Evolutionary conservation across 495 filamentous ascomycete species (phyloP).

Genomic region (Jackrogersella minutella): DNA sequence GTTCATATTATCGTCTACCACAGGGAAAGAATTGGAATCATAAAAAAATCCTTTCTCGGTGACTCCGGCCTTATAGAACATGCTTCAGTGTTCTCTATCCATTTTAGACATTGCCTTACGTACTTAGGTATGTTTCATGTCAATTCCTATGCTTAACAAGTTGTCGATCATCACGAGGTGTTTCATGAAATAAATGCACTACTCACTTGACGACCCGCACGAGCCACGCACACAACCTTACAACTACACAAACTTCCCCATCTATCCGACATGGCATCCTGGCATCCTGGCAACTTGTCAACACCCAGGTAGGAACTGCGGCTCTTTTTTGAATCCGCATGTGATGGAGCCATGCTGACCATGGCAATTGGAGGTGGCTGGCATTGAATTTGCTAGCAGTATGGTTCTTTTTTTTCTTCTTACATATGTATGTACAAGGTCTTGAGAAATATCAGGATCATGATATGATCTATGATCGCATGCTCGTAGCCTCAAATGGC

Average conservation of each 20-base stretch:
- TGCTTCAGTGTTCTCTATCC: constrained; percentile 2
- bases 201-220: constrained; percentile 1
- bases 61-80: constrained; percentile 8
- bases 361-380: neutral
- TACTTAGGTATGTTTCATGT: constrained; percentile 30
- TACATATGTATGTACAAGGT: no score
- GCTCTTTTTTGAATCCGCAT: constrained; percentile 10
- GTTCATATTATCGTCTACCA: no score
- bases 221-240: constrained; percentile 6
- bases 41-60: no score
- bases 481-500: neutral
- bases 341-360: neutral
- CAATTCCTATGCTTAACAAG: constrained; percentile 22
- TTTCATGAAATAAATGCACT: constrained; percentile 36
- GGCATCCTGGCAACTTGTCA: no score
- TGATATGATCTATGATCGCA: constrained; percentile 11
- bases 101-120: constrained; percentile 16
- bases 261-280: constrained; percentile 10
- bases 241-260: neutral
- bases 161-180: constrained; percentile 31
- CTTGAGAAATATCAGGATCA: constrained; percentile 15
- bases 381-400: no score
- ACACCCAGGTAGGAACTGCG: neutral
- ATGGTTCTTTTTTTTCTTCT: no score
- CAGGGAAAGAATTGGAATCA: no score